A percentile compares a stretch with the other conserved stretches of the same genome.
phyloP scores from a whole-genome alignment of 768 basidiomycete species.

The Brasilioporus rufonigricans region DNA sequence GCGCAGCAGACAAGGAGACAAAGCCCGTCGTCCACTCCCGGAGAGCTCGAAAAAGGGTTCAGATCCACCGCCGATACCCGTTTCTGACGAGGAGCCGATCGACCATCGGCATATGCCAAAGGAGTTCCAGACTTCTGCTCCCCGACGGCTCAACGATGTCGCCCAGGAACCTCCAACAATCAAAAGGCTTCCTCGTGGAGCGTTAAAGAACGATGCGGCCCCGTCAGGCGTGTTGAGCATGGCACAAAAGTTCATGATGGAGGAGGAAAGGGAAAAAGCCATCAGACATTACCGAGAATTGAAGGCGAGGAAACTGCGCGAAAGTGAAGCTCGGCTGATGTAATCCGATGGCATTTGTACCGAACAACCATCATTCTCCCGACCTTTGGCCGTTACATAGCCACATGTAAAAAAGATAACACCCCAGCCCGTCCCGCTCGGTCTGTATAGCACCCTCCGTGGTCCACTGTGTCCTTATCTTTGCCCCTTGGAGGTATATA shows the following conservation, averaged over 20 bases:
- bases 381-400: background rate
- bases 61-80: conserved; percentile 13
- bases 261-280: conserved; percentile 67
- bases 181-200: conserved; percentile 52
- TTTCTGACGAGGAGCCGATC: conserved; percentile 20
- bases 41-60: conserved; percentile 10
- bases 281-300: conserved; percentile 67
- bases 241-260: conserved; percentile 77
- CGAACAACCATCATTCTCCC: conserved; percentile 6
- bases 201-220: conserved; percentile 28
- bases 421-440: background rate
- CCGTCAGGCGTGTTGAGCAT: conserved; percentile 56
- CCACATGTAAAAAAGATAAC: conserved; percentile 1
- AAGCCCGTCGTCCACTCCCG: conserved; percentile 5
- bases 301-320: conserved; percentile 47
- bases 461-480: conserved; percentile 4
- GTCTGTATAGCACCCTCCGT: background rate
- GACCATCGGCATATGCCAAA: conserved; percentile 21
- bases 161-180: conserved; percentile 66
- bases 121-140: conserved; percentile 59
- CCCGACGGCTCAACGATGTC: conserved; percentile 69
- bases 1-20: conserved; percentile 13
- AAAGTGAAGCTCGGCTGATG: conserved; percentile 9
- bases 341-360: conserved; percentile 5
- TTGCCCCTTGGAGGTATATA: background rate